Conservation (phyloP, 1,284 basidiomycete genomes). For the Anthracocystis panici-leucophaei region DNA sequence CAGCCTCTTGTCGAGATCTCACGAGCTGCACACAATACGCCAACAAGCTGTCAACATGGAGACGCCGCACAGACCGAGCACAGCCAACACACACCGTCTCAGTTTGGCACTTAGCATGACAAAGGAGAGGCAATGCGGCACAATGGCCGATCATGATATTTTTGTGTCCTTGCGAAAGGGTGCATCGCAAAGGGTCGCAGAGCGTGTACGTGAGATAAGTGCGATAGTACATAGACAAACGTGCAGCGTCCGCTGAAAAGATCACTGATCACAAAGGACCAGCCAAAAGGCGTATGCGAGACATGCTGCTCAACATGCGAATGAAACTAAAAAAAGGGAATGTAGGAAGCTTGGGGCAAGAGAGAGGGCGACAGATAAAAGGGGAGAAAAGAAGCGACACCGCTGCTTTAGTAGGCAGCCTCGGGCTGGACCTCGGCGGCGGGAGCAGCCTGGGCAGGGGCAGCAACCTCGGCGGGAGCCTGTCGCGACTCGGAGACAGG, state of each 20-base stretch:
- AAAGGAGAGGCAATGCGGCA: conserved; percentile 26
- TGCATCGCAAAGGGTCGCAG: conserved; percentile 14
- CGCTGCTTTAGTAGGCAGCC: conserved; percentile 51
- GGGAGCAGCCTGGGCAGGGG: conserved; percentile 44
- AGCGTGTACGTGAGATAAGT: conserved; percentile 12
- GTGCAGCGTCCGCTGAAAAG: conserved; percentile 20
- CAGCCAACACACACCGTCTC: neutral
- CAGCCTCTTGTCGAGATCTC: neutral
- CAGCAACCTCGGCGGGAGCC: conserved; percentile 54
- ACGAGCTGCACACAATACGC: neutral
- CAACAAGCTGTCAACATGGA: neutral
- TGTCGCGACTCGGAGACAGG: conserved; percentile 68
- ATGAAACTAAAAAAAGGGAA: conserved; percentile 46
- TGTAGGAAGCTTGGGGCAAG: conserved; percentile 43
- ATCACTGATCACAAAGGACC: conserved; percentile 10
- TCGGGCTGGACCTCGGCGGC: conserved; percentile 60
- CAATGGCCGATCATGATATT: conserved; percentile 38
- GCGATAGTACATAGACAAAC: conserved; percentile 12
- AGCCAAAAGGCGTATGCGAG: conserved; percentile 17
- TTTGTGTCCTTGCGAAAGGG: conserved; percentile 18
- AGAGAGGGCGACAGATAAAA: conserved; percentile 52
- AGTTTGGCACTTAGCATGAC: neutral
- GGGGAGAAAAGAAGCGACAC: conserved; percentile 9
- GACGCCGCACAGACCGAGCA: neutral
- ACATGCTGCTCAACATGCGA: conserved; percentile 8